Evolutionary conservation across 2,329 filamentous ascomycete genomes (phyloP), one percentile per base, ranked within the genome.

Genomic region (Fusarium globosum): DNA sequence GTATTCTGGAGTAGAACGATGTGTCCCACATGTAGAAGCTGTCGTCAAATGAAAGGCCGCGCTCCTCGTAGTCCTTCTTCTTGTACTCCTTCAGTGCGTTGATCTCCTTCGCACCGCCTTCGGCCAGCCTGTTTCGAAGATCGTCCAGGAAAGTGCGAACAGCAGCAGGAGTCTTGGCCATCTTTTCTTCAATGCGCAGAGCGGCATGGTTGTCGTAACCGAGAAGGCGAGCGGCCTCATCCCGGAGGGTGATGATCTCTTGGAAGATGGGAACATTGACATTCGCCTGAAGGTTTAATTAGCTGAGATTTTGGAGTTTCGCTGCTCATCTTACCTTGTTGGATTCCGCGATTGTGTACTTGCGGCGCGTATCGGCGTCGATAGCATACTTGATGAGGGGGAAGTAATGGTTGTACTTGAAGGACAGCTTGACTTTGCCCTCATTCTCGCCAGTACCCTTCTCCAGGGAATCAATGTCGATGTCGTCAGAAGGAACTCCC

Each of bases 1-100:
- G 92, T 79, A 95, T 85, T 12, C 92, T 90, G 75, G 94, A 92
- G 82, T 96, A 96, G 83, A 90, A 96, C 46, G 92, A 87, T 79
- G 93, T 88, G 75, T 96, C 94, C 94, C 94, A 96, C 45, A 95
- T 88, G 81, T 93, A 96, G 81, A 95, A 94, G 75, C 90, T 90
- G 55, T 88, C 90, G 75, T 94, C 92, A 61, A 88, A 87, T 7
- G 86, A 83, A 13, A 90, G 76, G 14, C 88, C 88, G 33, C 90
- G 87, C 26, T 87, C 85, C 76, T 90, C 87, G 61, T 89, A 86
- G 74, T 95, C 92, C 61, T 88, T 85, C 83, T 93, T 90, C 87
- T 96, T 96, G 76, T 95, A 85, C 72, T 90, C 88, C 70, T 92
- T 86, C n/a, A 97, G 85, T 77, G 91, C 90, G 49, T 88, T 85